Base-by-base conservation (phyloP, 176 grass and related monocot genomes). In the Ananas comosus region DNA sequence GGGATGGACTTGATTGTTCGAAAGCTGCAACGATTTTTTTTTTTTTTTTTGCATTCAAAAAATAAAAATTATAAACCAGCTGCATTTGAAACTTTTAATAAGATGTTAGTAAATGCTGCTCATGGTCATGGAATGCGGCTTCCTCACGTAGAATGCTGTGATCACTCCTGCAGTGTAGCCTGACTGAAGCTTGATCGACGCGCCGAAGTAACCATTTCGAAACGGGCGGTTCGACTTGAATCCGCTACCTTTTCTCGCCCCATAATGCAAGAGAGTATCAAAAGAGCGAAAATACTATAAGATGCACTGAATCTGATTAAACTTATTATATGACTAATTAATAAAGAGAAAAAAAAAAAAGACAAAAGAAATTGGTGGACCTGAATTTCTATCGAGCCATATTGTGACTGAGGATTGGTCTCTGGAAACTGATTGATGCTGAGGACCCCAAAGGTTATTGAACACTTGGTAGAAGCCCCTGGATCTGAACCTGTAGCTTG, bases 81-180 rank as follows among this genome's bases (percentile, higher is more conserved):
- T n/a, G n/a, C 7, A 64, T 6, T n/a, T 64, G 12, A 77, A 53
- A 67, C 12, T 17, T 8, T 27, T 65, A 4, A 54, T 11, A 66
- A 47, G 23, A 56, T 51, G 19, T 49, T 64, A 16, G 14, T 24
- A 11, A 47, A 64, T 11, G 1, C 14, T 28, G 23, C 6, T 57
- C 22, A 69, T 51, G 1, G 1, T n/a, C n/a, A n/a, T n/a, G n/a
- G n/a, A 24, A 29, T 49, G 1, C 23, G 17, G 67, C 27, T 58
- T 51, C 58, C 79, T 68, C 49, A 88, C 80, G 63, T 88, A 92
- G 68, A 92, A 92, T 0, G 89, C 89, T 2, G 89, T 92, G 79
- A 83, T 92, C 2, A 92, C 89, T 12, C 89, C 89, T 1, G 89
- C 89, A 0, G 89, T 92, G 79, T 92, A 92, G 6, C 89, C 85